Evolutionary conservation across 352 stramenopile species (phyloP), one percentile per base, ranked within the genome.

Genomic region (Phytophthora pinifolia): DNA sequence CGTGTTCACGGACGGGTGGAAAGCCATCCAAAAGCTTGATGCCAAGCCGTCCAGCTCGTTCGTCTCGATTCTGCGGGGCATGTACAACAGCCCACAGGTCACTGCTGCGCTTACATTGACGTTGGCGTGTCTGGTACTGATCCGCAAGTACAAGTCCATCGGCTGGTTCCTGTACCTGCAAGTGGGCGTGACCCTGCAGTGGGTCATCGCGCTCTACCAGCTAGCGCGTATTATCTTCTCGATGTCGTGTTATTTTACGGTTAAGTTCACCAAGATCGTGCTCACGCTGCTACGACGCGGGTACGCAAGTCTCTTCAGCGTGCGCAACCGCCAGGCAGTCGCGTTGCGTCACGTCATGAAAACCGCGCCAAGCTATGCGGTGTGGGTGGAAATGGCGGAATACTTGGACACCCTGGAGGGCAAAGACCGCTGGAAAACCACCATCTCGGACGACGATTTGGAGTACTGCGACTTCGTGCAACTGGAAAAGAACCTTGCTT

Each of bases 381-480:
- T 84, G 18, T 89, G 78, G 77, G 47, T 56, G 2, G 62, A 87
- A 20, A 88, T 86, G 77, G 78, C 77, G 4, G 57, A 70, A 36
- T 80, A 83, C 17, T 61, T 89, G 4, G 79, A 89, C 54, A 52
- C 66, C 1, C 62, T 89, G 13, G 77, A 89, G 54, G 71, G 56
- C 5, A 85, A 80, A 42, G 66, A 81, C 30, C 49, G 84, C 54
- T 89, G 77, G 77, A 85, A 86, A 61, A 66, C 58, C 10, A 67
- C 42, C 2, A 69, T 88, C 33, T 63, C 52, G 2, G 44, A 55
- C 0, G 77, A 86, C 3, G 75, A 88, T 33, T 46, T 79, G 31
- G 75, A 89, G 15, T 66, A 75, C 35, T 90, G 78, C 36, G 79
- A 90, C 57, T 90, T 90, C 46, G 45, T 43, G 0, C 78, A 87